These are phyloP conservation scores for Achlya hypogyna DNA, from an alignment of 352 stramenopile species.

Conservation along the genomic window DNA sequence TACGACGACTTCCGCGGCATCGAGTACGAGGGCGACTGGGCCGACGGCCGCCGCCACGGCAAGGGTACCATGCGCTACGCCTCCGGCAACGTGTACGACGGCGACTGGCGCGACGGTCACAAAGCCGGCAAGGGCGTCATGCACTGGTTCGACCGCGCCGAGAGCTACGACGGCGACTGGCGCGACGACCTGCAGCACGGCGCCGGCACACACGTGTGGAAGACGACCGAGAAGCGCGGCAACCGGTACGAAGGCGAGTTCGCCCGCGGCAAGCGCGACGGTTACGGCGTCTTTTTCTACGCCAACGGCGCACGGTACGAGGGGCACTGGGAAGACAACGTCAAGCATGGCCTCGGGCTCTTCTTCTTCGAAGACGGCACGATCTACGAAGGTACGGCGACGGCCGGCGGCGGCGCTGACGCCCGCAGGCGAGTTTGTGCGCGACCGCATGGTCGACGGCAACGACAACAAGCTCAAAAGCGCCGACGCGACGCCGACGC, in stretches of 20 bases:
- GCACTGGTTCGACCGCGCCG: slow-evolving; percentile 45
- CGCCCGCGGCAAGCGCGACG: slow-evolving; percentile 44
- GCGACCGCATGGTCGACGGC: slow-evolving; percentile 1
- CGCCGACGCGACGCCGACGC: slow-evolving; percentile 12
- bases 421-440: slow-evolving; percentile 5
- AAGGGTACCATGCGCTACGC: slow-evolving; percentile 58
- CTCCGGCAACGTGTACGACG: slow-evolving; percentile 33
- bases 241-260: slow-evolving; percentile 10
- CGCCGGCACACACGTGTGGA: slow-evolving; percentile 72
- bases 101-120: slow-evolving; percentile 58
- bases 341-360: slow-evolving; percentile 47
- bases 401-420: neutral
- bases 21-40: slow-evolving; percentile 51
- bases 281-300: slow-evolving; percentile 74
- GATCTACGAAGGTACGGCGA: slow-evolving; percentile 21
- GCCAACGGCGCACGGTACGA: slow-evolving; percentile 76
- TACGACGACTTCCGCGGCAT: slow-evolving; percentile 37
- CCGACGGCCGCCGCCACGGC: slow-evolving; percentile 39
- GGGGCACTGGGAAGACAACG: slow-evolving; percentile 69
- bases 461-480: slow-evolving; percentile 17
- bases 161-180: slow-evolving; percentile 76
- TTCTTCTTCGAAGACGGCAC: slow-evolving; percentile 32
- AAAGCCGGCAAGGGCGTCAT: slow-evolving; percentile 74
- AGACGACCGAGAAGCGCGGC: slow-evolving; percentile 9
- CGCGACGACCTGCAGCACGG: slow-evolving; percentile 57